Evolutionary conservation across 2,329 filamentous ascomycete genomes (phyloP), one percentile per base, ranked within the genome.

Genomic region (Neonectria sp.): DNA sequence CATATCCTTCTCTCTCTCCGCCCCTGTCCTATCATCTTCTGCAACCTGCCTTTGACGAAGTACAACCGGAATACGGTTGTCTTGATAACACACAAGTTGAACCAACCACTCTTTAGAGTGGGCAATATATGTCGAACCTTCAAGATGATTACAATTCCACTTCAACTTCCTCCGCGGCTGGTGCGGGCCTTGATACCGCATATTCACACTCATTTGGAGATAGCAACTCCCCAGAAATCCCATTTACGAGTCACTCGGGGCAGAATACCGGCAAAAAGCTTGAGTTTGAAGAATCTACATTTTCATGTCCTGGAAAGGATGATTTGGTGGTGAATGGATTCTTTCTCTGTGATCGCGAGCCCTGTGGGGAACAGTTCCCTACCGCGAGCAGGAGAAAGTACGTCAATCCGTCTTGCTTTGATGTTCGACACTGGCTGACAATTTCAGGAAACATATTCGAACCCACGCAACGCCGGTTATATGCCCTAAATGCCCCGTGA

Each of bases 361-460:
- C 17, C 6, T 74, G 72, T 33, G 9, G 11, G 6, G 62, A 51
- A 17, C 43, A 13, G 27, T 74, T 65, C 33, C 0, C 6, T 21
- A 60, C 46, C 2, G 59, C 70, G 27, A 62, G 63, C 67, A 21
- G 33, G 12, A 57, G 72, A 40, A 74, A 61, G 72, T 75, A 15
- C 55, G 72, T 12, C 24, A 17, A 15, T 9, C 3, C 13, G 3
- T 3, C n/a, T 5, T 3, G 11, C 4, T 1, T 25, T 7, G 29
- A 7, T n/a, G 24, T 9, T 11, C 33, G 3, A 2, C 4, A 15
- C 2, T 15, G 11, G 6, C 49, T 73, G 46, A 73, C 43, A 6
- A 6, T 1, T 31, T 7, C 6, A 74, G 72, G 3, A 74, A 71
- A n/a, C 72, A 74, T 59, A 66, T 74, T 58, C 65, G 72, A 21